Evolutionary conservation across 2,329 filamentous ascomycete species (phyloP), one percentile per base, ranked within the genome.

Genomic region (Cyphellophora attinorum): DNA sequence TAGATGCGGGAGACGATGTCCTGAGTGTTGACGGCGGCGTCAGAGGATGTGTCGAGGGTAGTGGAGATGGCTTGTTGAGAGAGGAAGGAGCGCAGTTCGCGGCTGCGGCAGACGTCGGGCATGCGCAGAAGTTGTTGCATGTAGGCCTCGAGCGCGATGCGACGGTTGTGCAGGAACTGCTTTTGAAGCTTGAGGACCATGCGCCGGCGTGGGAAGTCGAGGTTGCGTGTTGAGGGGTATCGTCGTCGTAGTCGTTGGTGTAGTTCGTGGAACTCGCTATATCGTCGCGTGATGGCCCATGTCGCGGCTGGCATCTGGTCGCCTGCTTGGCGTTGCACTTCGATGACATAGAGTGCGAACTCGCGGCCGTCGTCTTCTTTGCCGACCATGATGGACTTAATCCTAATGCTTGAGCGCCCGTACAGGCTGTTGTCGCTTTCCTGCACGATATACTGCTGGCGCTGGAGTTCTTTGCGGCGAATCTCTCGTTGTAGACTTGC

Each of bases 361-460:
- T 98, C 91, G 49, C 85, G 81, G 5, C 89, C 89, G 50, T 95
- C 88, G 17, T 89, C 82, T 46, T 96, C 91, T 42, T 79, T 81
- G 5, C 86, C 89, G 11, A 95, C 85, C 61, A 94, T 85, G 35
- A 94, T 88, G 1, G 84, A 85, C 52, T 91, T 91, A 54, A 98
- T 95, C 49, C 75, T 81, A 49, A 96, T 77, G 0, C 78, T 85
- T 2, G 91, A 89, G 12, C 89, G 82, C 2, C 91, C 91, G 51
- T 93, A 96, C 15, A 98, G 68, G 56, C 86, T 94, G 57, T 94
- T 98, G 56, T 98, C 93, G 53, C 86, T 95, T 59, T 98, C 91
- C 59, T 98, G 91, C 5, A 96, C 78, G 29, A 93, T 85, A 50
- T 98, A 98, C 55, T 98, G 93, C 57, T 94, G 91, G 34, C 88